Evolutionary conservation across 2,329 filamentous ascomycete species (phyloP).

Genomic region (Sclerotinia trifoliorum): DNA sequence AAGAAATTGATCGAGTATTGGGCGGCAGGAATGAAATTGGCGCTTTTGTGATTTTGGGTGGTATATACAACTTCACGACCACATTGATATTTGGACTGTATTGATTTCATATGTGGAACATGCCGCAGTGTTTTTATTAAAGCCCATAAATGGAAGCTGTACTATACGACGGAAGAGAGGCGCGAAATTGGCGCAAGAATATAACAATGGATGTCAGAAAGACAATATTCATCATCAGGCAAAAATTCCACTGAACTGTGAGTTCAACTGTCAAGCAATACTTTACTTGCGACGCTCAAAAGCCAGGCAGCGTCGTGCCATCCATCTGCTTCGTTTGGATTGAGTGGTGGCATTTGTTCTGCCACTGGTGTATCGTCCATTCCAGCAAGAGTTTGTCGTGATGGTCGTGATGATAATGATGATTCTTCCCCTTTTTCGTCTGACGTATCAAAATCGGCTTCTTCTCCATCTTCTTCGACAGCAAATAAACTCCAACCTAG

Average conservation of each 20-base stretch:
- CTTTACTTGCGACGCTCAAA: conserved; percentile 55
- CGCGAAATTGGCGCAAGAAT: neutral
- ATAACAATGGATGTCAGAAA: conserved; percentile 14
- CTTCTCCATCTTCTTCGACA: conserved; percentile 59
- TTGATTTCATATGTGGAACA: conserved; percentile 2
- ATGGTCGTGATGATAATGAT: conserved; percentile 33
- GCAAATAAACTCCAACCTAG: conserved; percentile 62
- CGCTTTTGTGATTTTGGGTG: conserved; percentile 2
- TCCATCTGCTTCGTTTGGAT: conserved; percentile 54
- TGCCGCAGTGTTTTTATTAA: conserved; percentile 12
- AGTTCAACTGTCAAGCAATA: conserved; percentile 28
- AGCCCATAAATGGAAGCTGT: conserved; percentile 14
- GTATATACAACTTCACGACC: neutral
- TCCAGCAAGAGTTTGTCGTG: conserved; percentile 26
- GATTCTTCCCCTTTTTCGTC: conserved; percentile 42
- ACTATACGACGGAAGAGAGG: neutral
- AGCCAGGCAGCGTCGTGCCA: conserved; percentile 70
- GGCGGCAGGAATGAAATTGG: neutral
- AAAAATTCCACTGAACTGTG: too few relatives aligned
- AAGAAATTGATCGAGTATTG: neutral
- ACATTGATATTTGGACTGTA: conserved; percentile 1
- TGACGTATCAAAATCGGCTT: conserved; percentile 44
- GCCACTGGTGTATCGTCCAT: conserved; percentile 41
- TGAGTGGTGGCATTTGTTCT: conserved; percentile 49
- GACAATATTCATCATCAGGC: too few relatives aligned